A percentile compares a stretch with the other conserved stretches of the same genome.
Evolutionary conservation across 2,329 filamentous ascomycete genomes (phyloP).

Genomic region (Trichoderma gracile): DNA sequence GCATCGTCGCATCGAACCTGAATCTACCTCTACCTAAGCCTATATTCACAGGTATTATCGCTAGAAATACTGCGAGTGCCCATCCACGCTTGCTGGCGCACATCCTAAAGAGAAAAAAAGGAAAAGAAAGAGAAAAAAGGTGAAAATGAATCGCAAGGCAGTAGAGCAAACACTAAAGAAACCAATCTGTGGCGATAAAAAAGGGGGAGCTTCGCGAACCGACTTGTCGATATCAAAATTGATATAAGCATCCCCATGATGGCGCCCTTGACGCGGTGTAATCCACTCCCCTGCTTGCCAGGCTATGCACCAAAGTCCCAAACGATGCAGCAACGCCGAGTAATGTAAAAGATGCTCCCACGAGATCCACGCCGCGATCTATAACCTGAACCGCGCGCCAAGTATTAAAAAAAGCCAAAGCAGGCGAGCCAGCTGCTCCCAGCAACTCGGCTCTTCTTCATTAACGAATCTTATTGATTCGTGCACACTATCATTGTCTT

Average conservation of each 20-base stretch:
- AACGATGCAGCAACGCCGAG: conserved; percentile 41
- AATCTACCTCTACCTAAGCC: conserved; percentile 26
- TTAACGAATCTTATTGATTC: conserved; percentile 16
- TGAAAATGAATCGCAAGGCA: not conserved
- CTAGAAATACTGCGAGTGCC: conserved; percentile 26
- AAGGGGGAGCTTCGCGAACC: conserved; percentile 31
- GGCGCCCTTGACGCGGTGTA: conserved; percentile 34
- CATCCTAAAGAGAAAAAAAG: conserved; percentile 23
- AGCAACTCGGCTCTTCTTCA: conserved; percentile 26
- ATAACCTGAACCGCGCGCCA: conserved; percentile 37
- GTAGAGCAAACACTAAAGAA: not conserved
- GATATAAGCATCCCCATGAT: conserved; percentile 21
- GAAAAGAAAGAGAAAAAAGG: not conserved
- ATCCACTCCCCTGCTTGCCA: conserved; percentile 27
- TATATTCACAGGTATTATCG: conserved; percentile 28
- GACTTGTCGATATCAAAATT: conserved; percentile 30
- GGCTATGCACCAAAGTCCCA: conserved; percentile 32
- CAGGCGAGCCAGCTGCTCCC: conserved; percentile 32
- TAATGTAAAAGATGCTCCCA: conserved; percentile 37
- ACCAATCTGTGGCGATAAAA: not conserved
- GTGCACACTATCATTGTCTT: conserved; percentile 5
- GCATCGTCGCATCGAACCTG: conserved; percentile 15
- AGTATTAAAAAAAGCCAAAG: conserved; percentile 36
- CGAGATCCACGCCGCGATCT: conserved; percentile 34
- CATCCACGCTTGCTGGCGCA: conserved; percentile 13